Evolutionary conservation across 768 basidiomycete species (phyloP).

Genomic region (Leccinum pellstonianum): DNA sequence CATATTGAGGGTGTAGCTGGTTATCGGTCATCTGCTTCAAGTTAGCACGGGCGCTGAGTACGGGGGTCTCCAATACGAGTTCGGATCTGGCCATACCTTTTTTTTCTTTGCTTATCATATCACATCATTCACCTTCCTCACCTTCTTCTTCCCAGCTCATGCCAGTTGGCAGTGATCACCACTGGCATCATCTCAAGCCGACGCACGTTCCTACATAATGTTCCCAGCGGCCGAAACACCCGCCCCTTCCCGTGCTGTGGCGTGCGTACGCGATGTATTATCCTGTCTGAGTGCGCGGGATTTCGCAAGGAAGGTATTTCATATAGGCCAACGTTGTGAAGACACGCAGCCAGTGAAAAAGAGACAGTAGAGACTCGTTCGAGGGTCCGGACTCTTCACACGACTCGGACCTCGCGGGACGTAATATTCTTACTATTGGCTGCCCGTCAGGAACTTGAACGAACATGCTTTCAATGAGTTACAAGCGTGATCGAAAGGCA

Average conservation of each 20-base stretch:
- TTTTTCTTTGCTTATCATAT: not conserved
- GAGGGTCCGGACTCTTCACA: not conserved
- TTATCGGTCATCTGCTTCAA: conserved; percentile 37
- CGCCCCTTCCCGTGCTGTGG: not conserved
- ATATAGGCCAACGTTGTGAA: not conserved
- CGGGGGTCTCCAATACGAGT: conserved; percentile 41
- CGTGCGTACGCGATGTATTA: not conserved
- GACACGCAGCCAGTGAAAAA: not conserved
- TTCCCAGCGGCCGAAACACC: not conserved
- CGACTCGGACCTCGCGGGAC: not conserved
- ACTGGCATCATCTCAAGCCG: not conserved
- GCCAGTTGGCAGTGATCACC: not conserved
- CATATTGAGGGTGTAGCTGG: conserved; percentile 38
- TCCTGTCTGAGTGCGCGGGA: not conserved
- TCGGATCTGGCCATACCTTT: conserved; percentile 39
- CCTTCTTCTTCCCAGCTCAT: not conserved
- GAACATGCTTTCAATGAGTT: not conserved
- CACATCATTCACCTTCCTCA: not conserved
- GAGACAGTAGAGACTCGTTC: not conserved
- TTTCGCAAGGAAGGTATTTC: not conserved
- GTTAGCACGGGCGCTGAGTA: conserved; percentile 33
- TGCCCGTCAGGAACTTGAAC: not conserved
- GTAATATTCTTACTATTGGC: not conserved
- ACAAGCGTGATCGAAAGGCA: not conserved
- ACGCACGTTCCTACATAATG: not conserved